A percentile compares a stretch with the other conserved stretches of the same genome.
These are phyloP conservation scores for Fusarium neocosmosporiellum DNA, from an alignment of 2,329 filamentous ascomycete genomes.

Conservation along the genomic window DNA sequence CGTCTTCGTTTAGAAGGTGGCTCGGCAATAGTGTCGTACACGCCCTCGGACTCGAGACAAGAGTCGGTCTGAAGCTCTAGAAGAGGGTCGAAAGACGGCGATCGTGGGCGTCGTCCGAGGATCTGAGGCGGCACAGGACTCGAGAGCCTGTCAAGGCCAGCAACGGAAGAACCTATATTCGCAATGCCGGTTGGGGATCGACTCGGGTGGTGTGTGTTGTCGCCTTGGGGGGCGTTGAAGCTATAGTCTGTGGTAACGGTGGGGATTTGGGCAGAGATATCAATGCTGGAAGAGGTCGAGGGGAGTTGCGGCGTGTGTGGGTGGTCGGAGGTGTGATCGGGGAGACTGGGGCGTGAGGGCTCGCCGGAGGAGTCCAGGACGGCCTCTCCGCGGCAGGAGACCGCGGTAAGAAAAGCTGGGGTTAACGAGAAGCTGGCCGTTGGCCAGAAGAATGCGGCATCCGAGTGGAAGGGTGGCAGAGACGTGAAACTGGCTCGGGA, in stretches of 20 bases:
- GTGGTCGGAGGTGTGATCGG: constrained; percentile 68
- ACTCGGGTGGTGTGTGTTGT: constrained; percentile 39
- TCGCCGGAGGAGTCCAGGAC: constrained; percentile 54
- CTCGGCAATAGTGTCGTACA: constrained; percentile 22
- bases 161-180: constrained; percentile 56
- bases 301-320: constrained; percentile 68
- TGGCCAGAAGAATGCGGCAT: constrained; percentile 35
- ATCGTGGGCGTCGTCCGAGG: constrained; percentile 68
- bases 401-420: constrained; percentile 48
- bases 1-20: constrained; percentile 64
- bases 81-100: constrained; percentile 49
- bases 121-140: constrained; percentile 51
- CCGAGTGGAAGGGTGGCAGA: constrained; percentile 10
- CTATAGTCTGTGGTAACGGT: constrained; percentile 18
- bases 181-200: constrained; percentile 47
- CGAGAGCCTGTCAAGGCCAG: constrained; percentile 38
- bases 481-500: neutral
- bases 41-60: constrained; percentile 34
- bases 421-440: constrained; percentile 38
- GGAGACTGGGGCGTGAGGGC: constrained; percentile 47
- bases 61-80: constrained; percentile 48
- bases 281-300: constrained; percentile 60
- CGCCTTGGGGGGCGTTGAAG: constrained; percentile 35
- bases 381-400: constrained; percentile 53
- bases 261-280: constrained; percentile 54